Evolutionary conservation across 164 flowering plant genomes (phyloP).

Genomic region (Saururus chinensis): DNA sequence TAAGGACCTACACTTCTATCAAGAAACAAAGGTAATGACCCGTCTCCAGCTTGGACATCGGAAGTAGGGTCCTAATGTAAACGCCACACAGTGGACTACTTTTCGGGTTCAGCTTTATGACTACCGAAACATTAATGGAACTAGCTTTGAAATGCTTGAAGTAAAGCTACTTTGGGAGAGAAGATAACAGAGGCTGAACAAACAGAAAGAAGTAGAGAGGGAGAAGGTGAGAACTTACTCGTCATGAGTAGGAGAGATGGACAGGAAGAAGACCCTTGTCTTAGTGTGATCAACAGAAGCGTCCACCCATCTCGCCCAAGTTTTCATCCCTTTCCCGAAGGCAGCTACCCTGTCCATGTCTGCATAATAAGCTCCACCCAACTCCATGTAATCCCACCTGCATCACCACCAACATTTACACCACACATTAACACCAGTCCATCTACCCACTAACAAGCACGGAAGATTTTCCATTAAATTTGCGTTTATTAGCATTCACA

Average conservation of each 20-base stretch:
- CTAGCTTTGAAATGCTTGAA: too few relatives aligned
- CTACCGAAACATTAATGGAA: too few relatives aligned
- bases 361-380: slow-evolving; percentile 41
- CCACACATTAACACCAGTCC: not conserved
- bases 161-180: too few relatives aligned
- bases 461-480: not conserved
- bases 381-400: slow-evolving; percentile 85
- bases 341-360: slow-evolving; percentile 79
- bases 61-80: too few relatives aligned
- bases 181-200: not conserved
- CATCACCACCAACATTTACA: not conserved
- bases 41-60: too few relatives aligned
- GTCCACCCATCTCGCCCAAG: slow-evolving; percentile 89
- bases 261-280: slow-evolving; percentile 63
- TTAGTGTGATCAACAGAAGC: slow-evolving; percentile 36
- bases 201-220: slow-evolving; percentile 1
- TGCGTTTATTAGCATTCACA: not conserved
- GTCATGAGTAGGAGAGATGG: slow-evolving; percentile 85
- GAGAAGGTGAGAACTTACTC: slow-evolving; percentile 33
- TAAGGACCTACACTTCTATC: not conserved
- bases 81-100: too few relatives aligned
- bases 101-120: too few relatives aligned
- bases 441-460: too few relatives aligned
- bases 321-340: slow-evolving; percentile 54
- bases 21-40: too few relatives aligned